Evolutionary conservation across 2,329 filamentous ascomycete species (phyloP).

Genomic region (Knoxdaviesia capensis): DNA sequence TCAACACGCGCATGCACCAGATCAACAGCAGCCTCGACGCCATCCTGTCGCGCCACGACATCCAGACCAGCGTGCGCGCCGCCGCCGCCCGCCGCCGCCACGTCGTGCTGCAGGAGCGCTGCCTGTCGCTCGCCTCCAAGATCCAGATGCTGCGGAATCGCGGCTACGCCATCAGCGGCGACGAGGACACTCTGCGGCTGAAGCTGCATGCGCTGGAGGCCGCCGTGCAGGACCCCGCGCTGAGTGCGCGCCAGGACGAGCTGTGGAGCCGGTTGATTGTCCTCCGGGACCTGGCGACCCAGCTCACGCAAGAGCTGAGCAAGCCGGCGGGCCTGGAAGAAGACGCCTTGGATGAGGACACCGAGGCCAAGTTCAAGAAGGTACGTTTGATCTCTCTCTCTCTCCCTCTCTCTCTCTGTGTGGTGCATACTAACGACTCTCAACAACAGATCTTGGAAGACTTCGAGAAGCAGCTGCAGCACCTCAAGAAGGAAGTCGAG

Average conservation of each 20-base stretch:
- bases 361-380: conserved; percentile 54
- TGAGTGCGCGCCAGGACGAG: conserved; percentile 61
- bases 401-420: neutral
- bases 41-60: conserved; percentile 57
- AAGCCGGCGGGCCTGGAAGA: conserved; percentile 37
- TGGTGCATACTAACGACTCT: conserved; percentile 5
- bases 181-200: conserved; percentile 59
- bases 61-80: conserved; percentile 54
- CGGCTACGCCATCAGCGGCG: conserved; percentile 59
- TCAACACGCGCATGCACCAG: conserved; percentile 55
- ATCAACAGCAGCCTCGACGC: conserved; percentile 56
- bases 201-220: conserved; percentile 51
- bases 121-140: conserved; percentile 54
- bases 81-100: conserved; percentile 55
- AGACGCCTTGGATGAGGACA: conserved; percentile 45
- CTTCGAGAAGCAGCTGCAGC: conserved; percentile 61
- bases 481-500: conserved; percentile 55
- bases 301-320: conserved; percentile 54
- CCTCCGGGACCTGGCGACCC: conserved; percentile 50
- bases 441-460: conserved; percentile 48
- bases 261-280: conserved; percentile 68
- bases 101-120: conserved; percentile 50
- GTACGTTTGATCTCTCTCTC: conserved; percentile 20
- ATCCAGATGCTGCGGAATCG: conserved; percentile 65
- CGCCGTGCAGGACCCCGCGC: conserved; percentile 51